Conservation (phyloP, 805 yeast species). For the Candida fluviatilis region DNA sequence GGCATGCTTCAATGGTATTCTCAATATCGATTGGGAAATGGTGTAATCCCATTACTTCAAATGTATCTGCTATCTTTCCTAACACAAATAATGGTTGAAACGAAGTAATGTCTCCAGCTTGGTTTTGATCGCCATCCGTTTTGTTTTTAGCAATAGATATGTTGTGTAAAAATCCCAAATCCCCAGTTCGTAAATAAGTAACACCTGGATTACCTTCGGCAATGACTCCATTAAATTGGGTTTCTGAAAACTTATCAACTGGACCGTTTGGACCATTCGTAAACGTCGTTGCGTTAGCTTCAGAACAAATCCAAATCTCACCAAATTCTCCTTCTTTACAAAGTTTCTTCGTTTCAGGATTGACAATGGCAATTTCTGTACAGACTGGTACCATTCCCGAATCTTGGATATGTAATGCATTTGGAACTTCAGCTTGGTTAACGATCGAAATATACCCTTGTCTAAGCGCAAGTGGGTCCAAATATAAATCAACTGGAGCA, state of each 20-base stretch:
- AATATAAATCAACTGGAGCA: conserved; percentile 81
- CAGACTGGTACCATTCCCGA: conserved; percentile 96
- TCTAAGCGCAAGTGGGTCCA: conserved; percentile 85
- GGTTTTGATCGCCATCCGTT: conserved; percentile 22
- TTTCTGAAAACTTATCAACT: conserved; percentile 44
- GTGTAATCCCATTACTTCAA: conserved; percentile 87
- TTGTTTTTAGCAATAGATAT: conserved; percentile 46
- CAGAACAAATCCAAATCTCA: conserved; percentile 94
- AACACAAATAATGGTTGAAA: conserved; percentile 81
- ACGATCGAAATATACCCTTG: conserved; percentile 82
- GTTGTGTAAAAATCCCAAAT: conserved; percentile 85
- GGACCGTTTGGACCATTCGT: conserved; percentile 51
- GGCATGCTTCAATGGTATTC: conserved; percentile 42
- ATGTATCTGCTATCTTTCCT: conserved; percentile 80
- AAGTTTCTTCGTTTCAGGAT: conserved; percentile 79
- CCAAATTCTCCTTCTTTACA: conserved; percentile 93
- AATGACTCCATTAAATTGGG: conserved; percentile 61
- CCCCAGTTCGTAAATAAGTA: conserved; percentile 84
- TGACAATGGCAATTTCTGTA: conserved; percentile 89
- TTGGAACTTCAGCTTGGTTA: conserved; percentile 64
- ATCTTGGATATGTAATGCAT: conserved; percentile 78
- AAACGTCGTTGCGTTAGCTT: conserved; percentile 67
- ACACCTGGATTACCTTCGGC: conserved; percentile 55
- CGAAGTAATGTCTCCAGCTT: conserved; percentile 21
- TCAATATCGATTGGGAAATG: conserved; percentile 87